These are phyloP conservation scores for Effrenium voratum DNA, from an alignment of 73 alveolate genomes.

Conservation along the genomic window DNA sequence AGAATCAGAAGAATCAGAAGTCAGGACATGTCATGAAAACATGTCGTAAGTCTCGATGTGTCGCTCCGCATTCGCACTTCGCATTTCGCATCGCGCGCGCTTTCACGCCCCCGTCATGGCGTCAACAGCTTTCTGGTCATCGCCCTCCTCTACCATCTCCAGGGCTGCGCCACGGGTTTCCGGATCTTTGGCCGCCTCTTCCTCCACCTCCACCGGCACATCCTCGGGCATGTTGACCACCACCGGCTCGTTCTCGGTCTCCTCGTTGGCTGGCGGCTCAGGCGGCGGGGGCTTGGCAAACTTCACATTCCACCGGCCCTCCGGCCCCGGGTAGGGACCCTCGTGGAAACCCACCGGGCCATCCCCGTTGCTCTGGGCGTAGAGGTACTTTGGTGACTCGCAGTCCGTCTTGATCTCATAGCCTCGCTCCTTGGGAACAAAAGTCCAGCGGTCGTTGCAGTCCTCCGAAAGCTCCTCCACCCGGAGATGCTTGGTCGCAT, in stretches of 20 bases:
- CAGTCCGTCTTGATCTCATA: conserved; percentile 67
- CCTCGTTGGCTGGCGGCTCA: conserved; percentile 62
- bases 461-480: conserved; percentile 70
- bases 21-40: too few relatives aligned
- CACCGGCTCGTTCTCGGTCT: neutral
- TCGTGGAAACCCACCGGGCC: conserved; percentile 65
- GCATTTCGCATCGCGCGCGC: too few relatives aligned
- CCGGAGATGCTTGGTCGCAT: conserved; percentile 20
- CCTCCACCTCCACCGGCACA: conserved; percentile 29
- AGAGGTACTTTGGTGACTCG: conserved; percentile 45
- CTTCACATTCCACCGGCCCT: conserved; percentile 63
- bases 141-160: conserved; percentile 54
- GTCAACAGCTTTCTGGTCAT: conserved; percentile 24
- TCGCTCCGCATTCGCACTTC: too few relatives aligned
- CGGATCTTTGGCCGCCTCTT: conserved; percentile 50
- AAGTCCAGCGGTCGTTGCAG: conserved; percentile 74
- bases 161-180: conserved; percentile 19
- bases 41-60: too few relatives aligned
- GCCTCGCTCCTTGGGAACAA: conserved; percentile 71
- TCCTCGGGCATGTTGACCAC: neutral
- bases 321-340: conserved; percentile 25
- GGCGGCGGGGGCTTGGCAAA: conserved; percentile 85
- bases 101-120: too few relatives aligned
- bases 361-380: conserved; percentile 72
- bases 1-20: too few relatives aligned